These are phyloP conservation scores for Rhodotorula graminis DNA, from an alignment of 768 basidiomycete genomes.

Conservation along the genomic window DNA sequence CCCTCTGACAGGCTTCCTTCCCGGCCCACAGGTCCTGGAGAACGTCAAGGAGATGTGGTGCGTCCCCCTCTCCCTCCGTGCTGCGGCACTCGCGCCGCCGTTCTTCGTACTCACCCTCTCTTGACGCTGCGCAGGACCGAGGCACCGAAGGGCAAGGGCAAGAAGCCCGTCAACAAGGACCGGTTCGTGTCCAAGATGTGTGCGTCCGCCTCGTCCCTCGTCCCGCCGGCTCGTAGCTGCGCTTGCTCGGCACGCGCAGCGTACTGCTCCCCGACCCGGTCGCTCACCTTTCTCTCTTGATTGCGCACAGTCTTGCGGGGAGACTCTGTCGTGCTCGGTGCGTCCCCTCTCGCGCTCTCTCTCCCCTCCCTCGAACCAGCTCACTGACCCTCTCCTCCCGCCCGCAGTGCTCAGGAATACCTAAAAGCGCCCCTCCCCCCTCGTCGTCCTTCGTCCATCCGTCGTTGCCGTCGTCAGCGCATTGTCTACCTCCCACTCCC, in stretches of 20 bases:
- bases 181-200: constrained; percentile 99
- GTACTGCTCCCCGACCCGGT: too few relatives aligned
- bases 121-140: constrained; percentile 69
- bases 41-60: constrained; percentile 85
- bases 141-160: constrained; percentile 93
- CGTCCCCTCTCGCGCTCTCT: constrained; percentile 24
- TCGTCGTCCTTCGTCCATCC: too few relatives aligned
- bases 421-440: not conserved
- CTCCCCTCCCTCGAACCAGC: not conserved
- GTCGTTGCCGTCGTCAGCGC: not conserved
- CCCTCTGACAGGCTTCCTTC: not conserved
- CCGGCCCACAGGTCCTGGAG: constrained; percentile 69
- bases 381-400: not conserved
- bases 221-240: too few relatives aligned
- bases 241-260: too few relatives aligned
- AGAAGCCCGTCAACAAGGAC: constrained; percentile 98
- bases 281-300: too few relatives aligned
- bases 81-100: not conserved
- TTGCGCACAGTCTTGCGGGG: constrained; percentile 62
- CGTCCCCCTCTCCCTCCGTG: constrained; percentile 41
- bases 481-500: not conserved
- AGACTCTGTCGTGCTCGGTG: constrained; percentile 94
- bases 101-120: constrained; percentile 6
- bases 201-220: constrained; percentile 53
- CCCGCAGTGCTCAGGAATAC: constrained; percentile 38